These are phyloP conservation scores for Chernovozyma sophiae-reginae DNA, from an alignment of 1,139 yeast species.

Conservation along the genomic window DNA sequence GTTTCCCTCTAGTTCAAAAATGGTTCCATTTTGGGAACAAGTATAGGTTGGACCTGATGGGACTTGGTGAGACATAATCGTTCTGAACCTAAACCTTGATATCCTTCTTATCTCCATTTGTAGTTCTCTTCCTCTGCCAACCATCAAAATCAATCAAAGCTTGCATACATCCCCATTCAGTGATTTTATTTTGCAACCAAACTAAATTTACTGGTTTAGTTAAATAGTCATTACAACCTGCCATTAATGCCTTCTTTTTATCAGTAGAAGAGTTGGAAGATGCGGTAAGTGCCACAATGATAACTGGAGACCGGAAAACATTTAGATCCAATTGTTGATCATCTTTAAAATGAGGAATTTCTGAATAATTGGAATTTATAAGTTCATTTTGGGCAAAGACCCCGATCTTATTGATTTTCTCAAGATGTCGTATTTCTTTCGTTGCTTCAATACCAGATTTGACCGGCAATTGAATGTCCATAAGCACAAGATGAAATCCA, in stretches of 20 bases:
- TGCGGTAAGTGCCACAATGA: slow-evolving; percentile 94
- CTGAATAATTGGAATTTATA: slow-evolving; percentile 16
- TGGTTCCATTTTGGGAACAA: no score
- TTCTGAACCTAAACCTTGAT: neutral
- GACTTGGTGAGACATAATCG: no score
- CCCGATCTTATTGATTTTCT: slow-evolving; percentile 77
- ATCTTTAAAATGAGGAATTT: slow-evolving; percentile 21
- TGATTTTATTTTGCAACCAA: slow-evolving; percentile 91
- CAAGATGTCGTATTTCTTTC: slow-evolving; percentile 79
- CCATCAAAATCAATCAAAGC: slow-evolving; percentile 95
- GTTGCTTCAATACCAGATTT: slow-evolving; percentile 93
- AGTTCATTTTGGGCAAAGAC: slow-evolving; percentile 56
- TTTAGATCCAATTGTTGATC: slow-evolving; percentile 51
- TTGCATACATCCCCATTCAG: slow-evolving; percentile 98
- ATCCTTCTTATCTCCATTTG: neutral
- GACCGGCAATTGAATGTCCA: slow-evolving; percentile 94
- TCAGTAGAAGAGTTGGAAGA: slow-evolving; percentile 79
- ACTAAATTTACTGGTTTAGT: slow-evolving; percentile 96
- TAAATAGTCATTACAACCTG: slow-evolving; percentile 94
- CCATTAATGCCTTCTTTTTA: slow-evolving; percentile 85
- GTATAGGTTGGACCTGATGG: no score
- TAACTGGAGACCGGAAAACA: slow-evolving; percentile 82
- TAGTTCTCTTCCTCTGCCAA: slow-evolving; percentile 52
- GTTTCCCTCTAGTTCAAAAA: no score
- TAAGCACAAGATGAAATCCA: slow-evolving; percentile 84